Base-by-base conservation (phyloP, 2,329 filamentous ascomycete species). In the Alternaria panax region DNA sequence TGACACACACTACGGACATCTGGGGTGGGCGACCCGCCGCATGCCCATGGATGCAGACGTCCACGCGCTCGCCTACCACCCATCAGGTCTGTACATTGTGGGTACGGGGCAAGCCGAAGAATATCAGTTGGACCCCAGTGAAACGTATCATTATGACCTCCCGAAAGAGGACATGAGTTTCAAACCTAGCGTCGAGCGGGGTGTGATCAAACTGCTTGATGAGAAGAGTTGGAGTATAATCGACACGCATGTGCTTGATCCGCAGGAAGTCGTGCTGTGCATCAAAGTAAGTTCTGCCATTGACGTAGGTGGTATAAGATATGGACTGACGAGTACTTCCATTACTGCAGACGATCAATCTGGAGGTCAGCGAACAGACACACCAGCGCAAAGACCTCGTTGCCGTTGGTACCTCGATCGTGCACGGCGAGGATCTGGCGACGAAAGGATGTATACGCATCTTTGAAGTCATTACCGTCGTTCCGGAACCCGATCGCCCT, bases 321-420 rank as follows among this genome's bases (percentile, higher is more conserved):
- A n/a, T n/a, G n/a, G n/a, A n/a, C n/a, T n/a, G n/a, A n/a, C n/a
- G n/a, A n/a, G n/a, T n/a, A n/a, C n/a, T n/a, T n/a, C n/a, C n/a
- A n/a, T n/a, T n/a, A n/a, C n/a, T n/a, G n/a, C n/a, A n/a, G 75
- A 90, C 90, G 5, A 84, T 98, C 38, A 90, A 91, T 54, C 86
- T 99, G 14, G 95, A 98, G 77, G 85, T 96, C 7, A 97, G 93
- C 0, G 95, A 99, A 78, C 88, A 90, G 32, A 97, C 93, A 0
- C 92, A 95, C 73, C 91, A 97, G 75, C 88, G 92, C 16, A 90
- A 88, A 70, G 89, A 91, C 71, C 85, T 98, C 46, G 85, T 99
- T 51, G 88, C 90, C 0, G 89, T 97, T 1, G 95, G 94, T 14
- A 97, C 94, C 0, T 90, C 92, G 1, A 86, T 95, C 25, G 86